Evolutionary conservation across 306 rosid species (phyloP), one percentile per base, ranked within the genome.

Genomic region (Begonia loranthoides): DNA sequence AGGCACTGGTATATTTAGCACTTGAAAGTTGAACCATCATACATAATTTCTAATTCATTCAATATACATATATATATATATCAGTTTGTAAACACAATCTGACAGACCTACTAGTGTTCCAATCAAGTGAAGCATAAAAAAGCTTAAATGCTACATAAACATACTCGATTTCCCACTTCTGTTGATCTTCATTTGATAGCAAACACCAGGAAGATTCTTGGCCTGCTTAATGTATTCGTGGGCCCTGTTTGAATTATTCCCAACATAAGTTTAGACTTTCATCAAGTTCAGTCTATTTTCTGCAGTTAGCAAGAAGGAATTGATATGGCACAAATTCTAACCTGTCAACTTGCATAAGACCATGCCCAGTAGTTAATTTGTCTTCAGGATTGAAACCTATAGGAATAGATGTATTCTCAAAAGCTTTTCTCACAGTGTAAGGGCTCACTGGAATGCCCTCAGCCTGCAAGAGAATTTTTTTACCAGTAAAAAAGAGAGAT

Each of bases 331-430:
- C 49, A 70, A 65, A 49, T 60, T 57, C 75, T 79, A 45, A 90
- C 99, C 75, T 90, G 84, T 90, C 95, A 74, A 90, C 86, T 86
- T 82, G 99, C 99, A 90, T 80, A 62, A 90, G 99, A 70, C 99
- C 99, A 55, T 78, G 82, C 54, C 99, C 99, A 66, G 86, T 68
- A 54, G 99, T 50, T 74, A 90, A 75, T 63, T 85, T 90, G 70
- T 90, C 99, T 65, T 80, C 86, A 0, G 87, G 88, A 51, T 70
- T 61, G 69, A 70, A 66, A 64, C 99, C 94, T 51, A 90, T 65
- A 9, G 92, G 79, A 66, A 70, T 63, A 64, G 83, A 59, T 28
- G 99, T 82, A 71, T 90, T 90, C 67, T 90, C 99, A 65, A 90
- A 83, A 58, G 99, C 95, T 78, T 65, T 82, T 71, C 87, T 79